phyloP scores from a whole-genome alignment of 148 eudicot genomes.

The Vaccinium vitisidaea region DNA sequence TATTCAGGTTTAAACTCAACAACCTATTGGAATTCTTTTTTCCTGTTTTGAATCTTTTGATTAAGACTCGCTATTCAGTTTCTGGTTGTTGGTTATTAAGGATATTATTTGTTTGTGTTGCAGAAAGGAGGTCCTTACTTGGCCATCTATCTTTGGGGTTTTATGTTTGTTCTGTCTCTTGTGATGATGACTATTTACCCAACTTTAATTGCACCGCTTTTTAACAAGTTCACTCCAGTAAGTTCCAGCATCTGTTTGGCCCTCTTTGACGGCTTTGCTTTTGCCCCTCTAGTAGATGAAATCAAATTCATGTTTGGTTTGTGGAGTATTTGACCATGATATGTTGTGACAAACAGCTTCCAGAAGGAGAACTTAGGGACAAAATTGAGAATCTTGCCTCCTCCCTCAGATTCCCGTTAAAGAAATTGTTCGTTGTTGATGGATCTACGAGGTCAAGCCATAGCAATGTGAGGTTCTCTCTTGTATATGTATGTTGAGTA shows the following conservation, averaged over 20 bases:
- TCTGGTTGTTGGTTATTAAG: background rate
- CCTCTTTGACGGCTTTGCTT: too few species aligned
- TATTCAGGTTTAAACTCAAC: too few species aligned
- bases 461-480: conserved; percentile 79
- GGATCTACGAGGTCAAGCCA: conserved; percentile 99
- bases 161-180: conserved; percentile 80
- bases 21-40: background rate
- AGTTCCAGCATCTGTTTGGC: conserved; percentile 28
- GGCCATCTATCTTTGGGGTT: conserved; percentile 98
- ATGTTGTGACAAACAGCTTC: conserved; percentile 58
- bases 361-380: conserved; percentile 75
- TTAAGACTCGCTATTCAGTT: background rate
- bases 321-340: conserved; percentile 1
- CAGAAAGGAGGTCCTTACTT: conserved; percentile 99
- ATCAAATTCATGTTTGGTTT: background rate
- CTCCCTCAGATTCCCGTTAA: conserved; percentile 87
- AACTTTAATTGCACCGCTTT: conserved; percentile 86
- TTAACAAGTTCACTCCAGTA: conserved; percentile 97
- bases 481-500: conserved; percentile 8
- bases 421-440: conserved; percentile 96
- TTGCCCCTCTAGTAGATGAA: background rate
- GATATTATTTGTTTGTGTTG: conserved; percentile 27
- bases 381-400: conserved; percentile 92
- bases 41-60: background rate
- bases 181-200: conserved; percentile 99